A percentile compares a stretch with the other conserved stretches of the same genome.
Evolutionary conservation across 208 protist species (phyloP).

Genomic region (Strigomonas galati): DNA sequence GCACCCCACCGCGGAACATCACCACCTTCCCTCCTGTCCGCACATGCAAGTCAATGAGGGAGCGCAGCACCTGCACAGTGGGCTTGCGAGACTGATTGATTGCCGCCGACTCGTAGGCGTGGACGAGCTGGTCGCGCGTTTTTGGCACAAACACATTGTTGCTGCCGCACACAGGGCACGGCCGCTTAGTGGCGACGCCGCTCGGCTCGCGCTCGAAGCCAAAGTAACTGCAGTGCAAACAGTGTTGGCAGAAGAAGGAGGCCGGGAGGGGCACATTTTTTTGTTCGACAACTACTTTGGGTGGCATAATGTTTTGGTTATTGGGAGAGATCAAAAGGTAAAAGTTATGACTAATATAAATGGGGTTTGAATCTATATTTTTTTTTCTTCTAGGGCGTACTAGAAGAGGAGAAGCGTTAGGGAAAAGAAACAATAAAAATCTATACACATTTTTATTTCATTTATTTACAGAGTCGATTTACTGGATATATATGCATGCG

Average conservation of each 20-base stretch:
- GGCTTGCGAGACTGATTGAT: not conserved
- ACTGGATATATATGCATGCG: too few species aligned
- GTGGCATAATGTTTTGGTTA: not conserved
- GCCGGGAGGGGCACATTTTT: not conserved
- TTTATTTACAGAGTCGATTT: too few species aligned
- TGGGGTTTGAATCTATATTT: too few species aligned
- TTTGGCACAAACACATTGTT: not conserved
- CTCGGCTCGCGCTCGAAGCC: not conserved
- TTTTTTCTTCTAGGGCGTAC: too few species aligned
- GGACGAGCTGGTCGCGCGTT: slow-evolving; percentile 4
- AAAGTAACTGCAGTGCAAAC: slow-evolving; percentile 8
- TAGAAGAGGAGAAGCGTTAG: too few species aligned
- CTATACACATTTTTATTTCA: too few species aligned
- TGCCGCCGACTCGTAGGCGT: slow-evolving; percentile 8
- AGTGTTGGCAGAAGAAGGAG: slow-evolving; percentile 11
- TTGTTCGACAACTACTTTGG: not conserved
- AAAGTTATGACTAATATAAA: too few species aligned
- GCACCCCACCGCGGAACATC: slow-evolving; percentile 6
- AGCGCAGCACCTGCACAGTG: not conserved
- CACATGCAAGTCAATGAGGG: slow-evolving; percentile 1
- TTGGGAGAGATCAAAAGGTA: too few species aligned
- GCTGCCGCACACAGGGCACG: not conserved
- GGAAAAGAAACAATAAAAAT: slow-evolving; percentile 12
- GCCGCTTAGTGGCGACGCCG: not conserved
- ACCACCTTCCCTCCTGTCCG: slow-evolving; percentile 1